Conservation (phyloP, 768 basidiomycete species). For the Lentinula raphanica region DNA sequence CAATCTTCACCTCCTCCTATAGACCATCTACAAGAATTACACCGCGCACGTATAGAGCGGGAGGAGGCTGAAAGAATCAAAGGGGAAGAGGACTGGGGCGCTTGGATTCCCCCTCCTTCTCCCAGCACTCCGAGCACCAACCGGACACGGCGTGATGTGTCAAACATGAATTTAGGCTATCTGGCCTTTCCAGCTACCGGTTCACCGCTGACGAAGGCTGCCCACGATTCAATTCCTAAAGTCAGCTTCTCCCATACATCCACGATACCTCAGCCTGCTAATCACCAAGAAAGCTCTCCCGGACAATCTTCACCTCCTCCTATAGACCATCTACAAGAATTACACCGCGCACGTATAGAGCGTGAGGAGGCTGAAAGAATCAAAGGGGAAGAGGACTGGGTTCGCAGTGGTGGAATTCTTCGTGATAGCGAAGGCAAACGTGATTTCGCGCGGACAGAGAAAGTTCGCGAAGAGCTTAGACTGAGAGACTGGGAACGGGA, state of each 20-base stretch:
- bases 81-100: conserved; percentile 58
- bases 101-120: conserved; percentile 1
- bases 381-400: conserved; percentile 52
- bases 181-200: neutral
- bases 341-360: neutral
- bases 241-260: neutral
- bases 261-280: too few species aligned
- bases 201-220: neutral
- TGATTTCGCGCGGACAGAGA: conserved; percentile 45
- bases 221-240: neutral
- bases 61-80: neutral
- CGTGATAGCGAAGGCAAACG: conserved; percentile 44
- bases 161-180: neutral
- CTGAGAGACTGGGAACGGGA: conserved; percentile 37
- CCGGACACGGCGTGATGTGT: neutral
- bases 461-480: conserved; percentile 41
- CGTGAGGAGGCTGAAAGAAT: neutral
- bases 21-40: neutral
- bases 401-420: conserved; percentile 51
- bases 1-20: neutral
- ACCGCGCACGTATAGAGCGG: neutral
- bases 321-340: neutral
- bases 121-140: neutral
- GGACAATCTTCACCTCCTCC: neutral
- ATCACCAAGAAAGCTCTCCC: neutral